Evolutionary conservation across 202 grass and related monocot genomes (phyloP).

Genomic region (Dendrocalamus latiflorus): DNA sequence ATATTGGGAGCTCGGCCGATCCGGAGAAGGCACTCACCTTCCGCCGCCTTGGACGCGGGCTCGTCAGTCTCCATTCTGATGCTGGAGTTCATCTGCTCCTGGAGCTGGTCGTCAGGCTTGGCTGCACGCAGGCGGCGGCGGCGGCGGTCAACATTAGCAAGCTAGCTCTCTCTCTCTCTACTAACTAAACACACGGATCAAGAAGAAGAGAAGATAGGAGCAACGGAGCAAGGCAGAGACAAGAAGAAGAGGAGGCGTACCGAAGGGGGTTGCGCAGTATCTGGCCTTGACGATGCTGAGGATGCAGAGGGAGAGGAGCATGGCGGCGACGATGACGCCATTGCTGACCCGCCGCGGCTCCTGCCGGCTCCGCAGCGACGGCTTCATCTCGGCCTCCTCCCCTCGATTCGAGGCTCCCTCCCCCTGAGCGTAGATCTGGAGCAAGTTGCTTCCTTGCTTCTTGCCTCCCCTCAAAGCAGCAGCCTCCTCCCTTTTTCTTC

Average conservation of each 20-base stretch:
- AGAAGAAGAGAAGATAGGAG: background rate
- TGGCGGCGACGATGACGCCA: constrained; percentile 62
- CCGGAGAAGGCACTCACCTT: constrained; percentile 10
- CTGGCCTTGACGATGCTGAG: constrained; percentile 64
- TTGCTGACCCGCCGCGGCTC: constrained; percentile 56
- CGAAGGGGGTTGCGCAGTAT: constrained; percentile 59
- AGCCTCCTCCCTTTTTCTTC: background rate
- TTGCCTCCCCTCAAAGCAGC: too few species aligned
- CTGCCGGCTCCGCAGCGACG: constrained; percentile 52
- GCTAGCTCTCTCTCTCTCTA: background rate
- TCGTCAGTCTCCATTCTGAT: constrained; percentile 53
- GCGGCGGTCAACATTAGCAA: background rate
- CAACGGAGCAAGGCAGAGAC: too few species aligned
- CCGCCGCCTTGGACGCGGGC: constrained; percentile 17
- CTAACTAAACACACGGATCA: background rate
- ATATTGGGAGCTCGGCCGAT: background rate
- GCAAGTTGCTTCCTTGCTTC: background rate
- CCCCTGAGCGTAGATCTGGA: constrained; percentile 23
- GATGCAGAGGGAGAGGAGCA: constrained; percentile 58
- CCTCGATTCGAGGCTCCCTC: background rate
- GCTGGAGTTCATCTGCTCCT: constrained; percentile 53
- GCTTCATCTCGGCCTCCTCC: constrained; percentile 30
- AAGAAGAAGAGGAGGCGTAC: background rate
- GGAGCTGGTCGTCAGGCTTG: constrained; percentile 52
- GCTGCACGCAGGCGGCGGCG: background rate